Conservation (phyloP, 306 rosid genomes). For the Ceratonia siliqua region DNA sequence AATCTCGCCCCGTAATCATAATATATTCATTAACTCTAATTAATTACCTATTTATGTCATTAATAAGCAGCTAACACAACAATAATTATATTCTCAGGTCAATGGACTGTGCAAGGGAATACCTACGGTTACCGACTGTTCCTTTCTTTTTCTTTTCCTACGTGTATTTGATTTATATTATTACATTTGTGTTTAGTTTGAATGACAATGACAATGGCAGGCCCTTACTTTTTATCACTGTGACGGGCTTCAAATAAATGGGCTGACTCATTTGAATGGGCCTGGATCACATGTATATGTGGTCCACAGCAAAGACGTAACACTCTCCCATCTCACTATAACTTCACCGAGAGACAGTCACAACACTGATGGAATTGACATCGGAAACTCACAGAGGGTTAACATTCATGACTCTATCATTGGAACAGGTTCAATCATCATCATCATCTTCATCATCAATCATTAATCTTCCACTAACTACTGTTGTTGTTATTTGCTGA, state of each 20-base stretch:
- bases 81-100: not conserved
- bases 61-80: not conserved
- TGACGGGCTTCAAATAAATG: slow-evolving; percentile 30
- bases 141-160: too few species aligned
- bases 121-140: not conserved
- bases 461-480: too few species aligned
- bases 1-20: too few species aligned
- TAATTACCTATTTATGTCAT: too few species aligned
- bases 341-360: not conserved
- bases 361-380: slow-evolving; percentile 41
- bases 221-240: slow-evolving; percentile 28
- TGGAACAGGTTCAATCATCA: slow-evolving; percentile 28
- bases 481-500: too few species aligned
- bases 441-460: too few species aligned
- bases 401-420: slow-evolving; percentile 15
- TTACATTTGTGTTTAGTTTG: too few species aligned
- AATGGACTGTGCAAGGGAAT: not conserved
- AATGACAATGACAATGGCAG: too few species aligned
- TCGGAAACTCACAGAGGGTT: slow-evolving; percentile 2
- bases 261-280: slow-evolving; percentile 34
- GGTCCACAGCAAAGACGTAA: slow-evolving; percentile 18
- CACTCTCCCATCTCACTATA: slow-evolving; percentile 2
- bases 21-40: too few species aligned
- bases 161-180: too few species aligned
- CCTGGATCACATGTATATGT: slow-evolving; percentile 26